Base-by-base conservation (phyloP, 2,329 filamentous ascomycete species). In the Coniochaeta sp. region DNA sequence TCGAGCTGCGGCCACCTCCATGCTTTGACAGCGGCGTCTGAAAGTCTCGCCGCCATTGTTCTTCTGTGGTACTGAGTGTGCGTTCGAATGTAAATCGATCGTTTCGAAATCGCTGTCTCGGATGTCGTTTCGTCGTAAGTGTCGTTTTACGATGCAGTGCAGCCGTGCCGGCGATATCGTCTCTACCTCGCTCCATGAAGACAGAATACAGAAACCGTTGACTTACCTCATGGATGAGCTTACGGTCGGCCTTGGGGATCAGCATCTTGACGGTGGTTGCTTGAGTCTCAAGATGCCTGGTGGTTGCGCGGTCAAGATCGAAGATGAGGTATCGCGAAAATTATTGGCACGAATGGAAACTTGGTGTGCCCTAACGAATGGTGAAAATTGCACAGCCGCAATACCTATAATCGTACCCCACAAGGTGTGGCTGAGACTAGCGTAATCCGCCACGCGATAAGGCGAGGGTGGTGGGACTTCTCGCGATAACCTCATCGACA, bases 171-270 rank as follows among this genome's bases (percentile, higher is more conserved):
- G 22, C 16, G 54, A 22, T 26, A 28, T 57, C 12, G 47, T 47
- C 38, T 43, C 81, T 90, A 89, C 98, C 12, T 31, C 22, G 24
- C 26, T 47, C 52, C 50, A 19, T n/a, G 14, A 40, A 22, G n/a
- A 56, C 52, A 62, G n/a, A 40, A 63, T 26, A 17, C n/a, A 24
- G 12, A 57, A 54, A 62, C 61, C 61, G 16, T 58, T 40, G 44
- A 58, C 68, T 59, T 68, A 69, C 68, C 82, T 89, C 93, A 88
- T 99, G 95, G 84, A 99, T 98, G 89, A 92, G 91, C 91, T 99
- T 99, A 85, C 96, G 93, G 85, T 99, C 95, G 81, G 91, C 90
- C 89, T 98, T 98, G 80, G 95, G 95, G 81, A 99, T 99, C 86
- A 99, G 89, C 95, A 86, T 86, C 89, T 93, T 84, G 78, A 77